These are phyloP conservation scores for Alternaria viburni DNA, from an alignment of 2,329 filamentous ascomycete species.

Conservation along the genomic window DNA sequence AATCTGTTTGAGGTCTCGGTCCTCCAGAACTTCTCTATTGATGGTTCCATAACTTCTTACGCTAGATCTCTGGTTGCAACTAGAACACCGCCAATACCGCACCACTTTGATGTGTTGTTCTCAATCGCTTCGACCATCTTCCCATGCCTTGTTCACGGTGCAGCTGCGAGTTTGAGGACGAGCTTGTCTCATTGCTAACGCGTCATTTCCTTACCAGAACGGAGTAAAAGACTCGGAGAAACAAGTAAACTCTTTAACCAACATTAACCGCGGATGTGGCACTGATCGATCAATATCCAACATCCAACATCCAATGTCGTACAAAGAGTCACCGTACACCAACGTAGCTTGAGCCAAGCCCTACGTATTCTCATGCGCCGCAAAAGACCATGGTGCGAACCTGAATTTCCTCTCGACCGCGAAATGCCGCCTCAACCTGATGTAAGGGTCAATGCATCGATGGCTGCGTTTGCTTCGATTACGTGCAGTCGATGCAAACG, in stretches of 20 bases:
- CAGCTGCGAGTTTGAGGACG: not conserved
- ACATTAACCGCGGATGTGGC: not conserved
- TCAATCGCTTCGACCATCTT: not conserved
- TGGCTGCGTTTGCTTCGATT: not conserved
- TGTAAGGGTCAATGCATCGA: not conserved
- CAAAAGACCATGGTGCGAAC: not conserved
- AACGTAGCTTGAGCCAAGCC: not conserved
- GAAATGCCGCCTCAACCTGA: not conserved
- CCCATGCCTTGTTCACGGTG: not conserved
- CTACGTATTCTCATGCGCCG: not conserved
- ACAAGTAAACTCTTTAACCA: not conserved
- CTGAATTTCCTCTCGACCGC: not conserved
- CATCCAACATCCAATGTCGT: not conserved
- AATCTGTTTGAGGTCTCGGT: rapidly evolving
- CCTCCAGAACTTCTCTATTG: not conserved
- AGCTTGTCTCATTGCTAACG: not conserved
- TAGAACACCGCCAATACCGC: not conserved
- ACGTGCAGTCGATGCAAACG: not conserved
- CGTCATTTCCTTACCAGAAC: not conserved
- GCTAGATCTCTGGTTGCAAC: not conserved
- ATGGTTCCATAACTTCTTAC: not conserved
- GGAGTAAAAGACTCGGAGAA: not conserved
- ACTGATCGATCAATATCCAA: not conserved
- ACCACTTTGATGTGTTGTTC: not conserved
- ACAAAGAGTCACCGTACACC: not conserved